Evolutionary conservation across 306 rosid species (phyloP).

Genomic region (Lathyrus aphaca): DNA sequence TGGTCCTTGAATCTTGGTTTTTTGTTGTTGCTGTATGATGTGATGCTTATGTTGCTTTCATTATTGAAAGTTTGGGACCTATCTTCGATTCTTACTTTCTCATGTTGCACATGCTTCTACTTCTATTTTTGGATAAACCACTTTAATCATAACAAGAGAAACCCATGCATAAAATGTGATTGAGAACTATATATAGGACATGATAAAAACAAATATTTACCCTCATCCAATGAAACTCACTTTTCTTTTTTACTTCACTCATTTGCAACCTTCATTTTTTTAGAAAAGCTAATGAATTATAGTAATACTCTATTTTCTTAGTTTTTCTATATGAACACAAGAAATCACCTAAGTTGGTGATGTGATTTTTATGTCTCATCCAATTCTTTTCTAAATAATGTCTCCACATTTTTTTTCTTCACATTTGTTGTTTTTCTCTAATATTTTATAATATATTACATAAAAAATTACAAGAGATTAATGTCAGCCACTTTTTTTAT

Average conservation of each 20-base stretch:
- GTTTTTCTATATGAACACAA: too few relatives aligned
- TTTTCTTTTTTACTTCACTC: background rate
- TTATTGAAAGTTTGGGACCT: slow-evolving; percentile 35
- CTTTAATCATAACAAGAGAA: slow-evolving; percentile 15
- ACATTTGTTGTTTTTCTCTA: too few relatives aligned
- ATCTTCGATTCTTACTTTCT: slow-evolving; percentile 29
- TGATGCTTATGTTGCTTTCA: slow-evolving; percentile 31
- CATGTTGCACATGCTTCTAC: slow-evolving; percentile 42
- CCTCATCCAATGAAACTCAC: background rate
- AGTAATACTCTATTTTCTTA: too few relatives aligned
- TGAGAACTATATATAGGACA: background rate
- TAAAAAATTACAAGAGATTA: too few relatives aligned
- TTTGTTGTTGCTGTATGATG: slow-evolving; percentile 43
- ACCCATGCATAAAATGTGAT: slow-evolving; percentile 25
- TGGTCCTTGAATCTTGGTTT: slow-evolving; percentile 47
- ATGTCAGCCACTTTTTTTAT: too few relatives aligned
- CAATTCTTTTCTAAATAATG: too few relatives aligned
- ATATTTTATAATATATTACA: too few relatives aligned
- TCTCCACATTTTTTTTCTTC: too few relatives aligned
- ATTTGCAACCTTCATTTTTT: too few relatives aligned
- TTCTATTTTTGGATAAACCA: slow-evolving; percentile 24
- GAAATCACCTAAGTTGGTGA: too few relatives aligned
- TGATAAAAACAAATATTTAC: background rate
- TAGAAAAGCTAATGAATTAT: too few relatives aligned
- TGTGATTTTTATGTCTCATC: too few relatives aligned